Evolutionary conservation across 1,284 basidiomycete species (phyloP).

Genomic region (Microbotryum scabiosae): DNA sequence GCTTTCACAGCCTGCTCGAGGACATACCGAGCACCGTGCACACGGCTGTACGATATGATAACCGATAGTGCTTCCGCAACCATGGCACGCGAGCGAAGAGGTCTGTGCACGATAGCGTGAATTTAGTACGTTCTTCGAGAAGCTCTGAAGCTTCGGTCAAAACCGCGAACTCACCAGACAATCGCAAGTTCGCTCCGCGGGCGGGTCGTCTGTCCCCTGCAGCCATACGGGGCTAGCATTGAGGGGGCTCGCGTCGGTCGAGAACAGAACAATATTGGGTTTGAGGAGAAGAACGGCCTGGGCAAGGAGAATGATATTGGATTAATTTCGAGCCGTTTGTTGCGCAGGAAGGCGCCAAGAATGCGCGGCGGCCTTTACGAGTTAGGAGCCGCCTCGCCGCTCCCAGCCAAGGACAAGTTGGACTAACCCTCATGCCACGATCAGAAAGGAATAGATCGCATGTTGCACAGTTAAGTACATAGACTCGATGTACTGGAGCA

Average conservation of each 20-base stretch:
- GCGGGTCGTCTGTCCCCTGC: slow-evolving; percentile 41
- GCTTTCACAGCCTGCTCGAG: neutral
- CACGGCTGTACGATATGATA: slow-evolving; percentile 46
- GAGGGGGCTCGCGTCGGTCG: slow-evolving; percentile 67
- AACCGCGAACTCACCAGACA: slow-evolving; percentile 42
- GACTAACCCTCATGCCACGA: slow-evolving; percentile 68
- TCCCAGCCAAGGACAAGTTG: neutral
- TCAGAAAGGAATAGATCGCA: slow-evolving; percentile 69
- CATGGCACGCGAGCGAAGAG: slow-evolving; percentile 69
- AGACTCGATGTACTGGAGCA: slow-evolving; percentile 51
- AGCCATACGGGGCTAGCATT: slow-evolving; percentile 52
- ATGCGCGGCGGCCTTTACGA: neutral
- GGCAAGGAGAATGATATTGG: neutral
- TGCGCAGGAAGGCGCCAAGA: neutral
- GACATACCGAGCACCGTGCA: slow-evolving; percentile 52
- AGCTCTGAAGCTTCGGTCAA: neutral
- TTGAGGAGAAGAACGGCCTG: slow-evolving; percentile 72
- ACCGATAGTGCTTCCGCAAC: slow-evolving; percentile 64
- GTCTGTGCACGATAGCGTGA: slow-evolving; percentile 37
- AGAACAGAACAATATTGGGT: slow-evolving; percentile 72
- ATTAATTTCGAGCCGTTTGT: neutral
- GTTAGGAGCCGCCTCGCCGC: neutral
- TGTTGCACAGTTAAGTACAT: slow-evolving; percentile 65
- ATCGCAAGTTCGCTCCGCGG: slow-evolving; percentile 54
- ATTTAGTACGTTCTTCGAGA: neutral